Evolutionary conservation across 768 basidiomycete species (phyloP), one percentile per base, ranked within the genome.

Genomic region (Collybia nuda): DNA sequence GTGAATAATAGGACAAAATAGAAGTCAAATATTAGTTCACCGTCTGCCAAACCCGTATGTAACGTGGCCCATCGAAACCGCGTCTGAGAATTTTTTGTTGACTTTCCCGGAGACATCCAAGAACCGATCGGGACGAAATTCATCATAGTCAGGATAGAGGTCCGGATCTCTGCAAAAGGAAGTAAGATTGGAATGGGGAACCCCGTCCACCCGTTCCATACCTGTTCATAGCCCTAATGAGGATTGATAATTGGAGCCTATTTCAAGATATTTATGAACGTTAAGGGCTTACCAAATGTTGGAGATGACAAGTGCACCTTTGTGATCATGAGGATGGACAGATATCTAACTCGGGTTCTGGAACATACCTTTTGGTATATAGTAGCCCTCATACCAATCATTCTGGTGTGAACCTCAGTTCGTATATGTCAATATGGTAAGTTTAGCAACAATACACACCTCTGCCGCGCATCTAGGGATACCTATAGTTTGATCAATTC

Each of bases 391-490:
- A 29, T 48, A 48, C 47, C 47, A 48, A 11, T 48, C 47, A 29
- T 48, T 29, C 47, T 48, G 26, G 12, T n/a, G 5, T n/a, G n/a
- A n/a, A n/a, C n/a, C n/a, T n/a, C n/a, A n/a, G n/a, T n/a, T n/a
- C n/a, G n/a, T n/a, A n/a, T n/a, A n/a, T n/a, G n/a, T n/a, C n/a
- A 70, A 69, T 0, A 70, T 71, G 15, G 61, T 54, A 53, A 73
- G 74, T 3, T 26, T 26, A 7, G 24, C 4, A 26, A 26, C 4
- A 4, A 3, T 26, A 4, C 45, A 12, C 28, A 62, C 51, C 48
- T 73, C 68, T 8, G 72, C 71, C 5, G 56, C 56, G 3, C 46
- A 52, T 5, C 47, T 58, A 50, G 8, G 54, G 48, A 52, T 68
- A 72, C 14, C 67, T 65, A 7, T 68, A 17, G 12, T 56, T 71